Conservation (phyloP, 1,284 basidiomycete species). For the Tilletia indica region DNA sequence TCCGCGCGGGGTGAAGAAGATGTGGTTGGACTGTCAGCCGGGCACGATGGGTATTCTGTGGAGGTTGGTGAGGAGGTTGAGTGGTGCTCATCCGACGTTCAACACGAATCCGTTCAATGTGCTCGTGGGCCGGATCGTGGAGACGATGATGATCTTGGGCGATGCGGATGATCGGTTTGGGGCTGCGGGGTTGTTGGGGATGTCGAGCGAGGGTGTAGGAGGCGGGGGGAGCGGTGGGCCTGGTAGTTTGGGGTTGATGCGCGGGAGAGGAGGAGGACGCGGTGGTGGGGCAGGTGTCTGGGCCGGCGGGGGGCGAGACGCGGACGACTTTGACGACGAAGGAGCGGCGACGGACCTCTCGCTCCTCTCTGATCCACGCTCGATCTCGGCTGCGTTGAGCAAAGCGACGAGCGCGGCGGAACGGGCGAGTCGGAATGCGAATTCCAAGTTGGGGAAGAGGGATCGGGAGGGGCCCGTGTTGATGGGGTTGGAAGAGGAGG, state of each 20-base stretch:
- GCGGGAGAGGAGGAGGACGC: constrained; percentile 63
- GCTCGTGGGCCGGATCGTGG: constrained; percentile 73
- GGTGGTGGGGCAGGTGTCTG: constrained; percentile 61
- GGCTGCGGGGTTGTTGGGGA: constrained; percentile 62
- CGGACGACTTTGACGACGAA: neutral
- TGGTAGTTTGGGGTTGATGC: constrained; percentile 61
- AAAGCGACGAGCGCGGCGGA: constrained; percentile 5
- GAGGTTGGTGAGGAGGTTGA: constrained; percentile 57
- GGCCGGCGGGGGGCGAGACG: constrained; percentile 59
- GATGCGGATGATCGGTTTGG: constrained; percentile 64
- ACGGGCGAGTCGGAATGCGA: neutral
- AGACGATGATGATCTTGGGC: constrained; percentile 80
- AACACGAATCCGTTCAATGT: constrained; percentile 64
- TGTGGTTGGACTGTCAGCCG: constrained; percentile 74
- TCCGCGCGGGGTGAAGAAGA: constrained; percentile 63
- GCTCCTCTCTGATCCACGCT: neutral
- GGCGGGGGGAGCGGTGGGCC: constrained; percentile 69
- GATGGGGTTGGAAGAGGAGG: constrained; percentile 3
- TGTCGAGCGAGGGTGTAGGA: constrained; percentile 59
- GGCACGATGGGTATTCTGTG: constrained; percentile 57
- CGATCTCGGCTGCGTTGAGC: neutral
- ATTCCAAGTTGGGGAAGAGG: neutral
- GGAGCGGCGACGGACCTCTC: neutral
- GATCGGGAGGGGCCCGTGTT: neutral
- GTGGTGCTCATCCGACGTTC: constrained; percentile 60